Percentiles rank a stretch among this genome's conserved stretches.
Conservation (phyloP, 179 eudicot species). For the Pouteria campechiana region DNA sequence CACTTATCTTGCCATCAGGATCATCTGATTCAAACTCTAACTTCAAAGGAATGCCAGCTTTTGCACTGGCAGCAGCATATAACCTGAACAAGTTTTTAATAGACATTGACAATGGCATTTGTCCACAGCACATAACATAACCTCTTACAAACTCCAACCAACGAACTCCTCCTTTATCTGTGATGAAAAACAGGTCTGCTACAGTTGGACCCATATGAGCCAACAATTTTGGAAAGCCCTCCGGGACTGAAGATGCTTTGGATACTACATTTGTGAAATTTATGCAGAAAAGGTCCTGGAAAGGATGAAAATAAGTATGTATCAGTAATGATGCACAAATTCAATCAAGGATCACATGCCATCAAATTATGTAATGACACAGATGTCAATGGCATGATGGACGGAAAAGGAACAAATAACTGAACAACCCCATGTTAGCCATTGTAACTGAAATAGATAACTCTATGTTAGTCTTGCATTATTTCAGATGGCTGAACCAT, state of each 20-base stretch:
- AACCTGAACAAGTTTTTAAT: constrained; percentile 38
- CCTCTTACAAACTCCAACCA: constrained; percentile 74
- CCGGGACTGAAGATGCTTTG: constrained; percentile 23
- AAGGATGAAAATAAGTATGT: too few species aligned
- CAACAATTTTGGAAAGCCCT: constrained; percentile 25
- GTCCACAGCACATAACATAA: constrained; percentile 48
- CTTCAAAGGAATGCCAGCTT: constrained; percentile 46
- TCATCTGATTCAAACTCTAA: constrained; percentile 46
- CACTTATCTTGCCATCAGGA: constrained; percentile 47
- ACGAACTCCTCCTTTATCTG: constrained; percentile 46
- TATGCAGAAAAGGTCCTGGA: too few species aligned
- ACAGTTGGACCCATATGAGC: constrained; percentile 41
- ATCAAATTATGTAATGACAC: too few species aligned
- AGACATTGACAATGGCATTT: constrained; percentile 37
- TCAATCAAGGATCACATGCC: too few species aligned
- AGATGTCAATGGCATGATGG: too few species aligned
- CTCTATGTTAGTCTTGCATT: too few species aligned
- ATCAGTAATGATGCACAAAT: too few species aligned
- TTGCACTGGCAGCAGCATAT: constrained; percentile 30
- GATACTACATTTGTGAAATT: constrained; percentile 24
- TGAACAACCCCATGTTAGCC: too few species aligned
- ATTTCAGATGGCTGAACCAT: too few species aligned
- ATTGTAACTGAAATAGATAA: too few species aligned
- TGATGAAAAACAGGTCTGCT: constrained; percentile 39
- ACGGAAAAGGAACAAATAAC: too few species aligned